Base-by-base conservation (phyloP, 192 early-diverging fungal genomes). In the Ambispora gerdemannii region DNA sequence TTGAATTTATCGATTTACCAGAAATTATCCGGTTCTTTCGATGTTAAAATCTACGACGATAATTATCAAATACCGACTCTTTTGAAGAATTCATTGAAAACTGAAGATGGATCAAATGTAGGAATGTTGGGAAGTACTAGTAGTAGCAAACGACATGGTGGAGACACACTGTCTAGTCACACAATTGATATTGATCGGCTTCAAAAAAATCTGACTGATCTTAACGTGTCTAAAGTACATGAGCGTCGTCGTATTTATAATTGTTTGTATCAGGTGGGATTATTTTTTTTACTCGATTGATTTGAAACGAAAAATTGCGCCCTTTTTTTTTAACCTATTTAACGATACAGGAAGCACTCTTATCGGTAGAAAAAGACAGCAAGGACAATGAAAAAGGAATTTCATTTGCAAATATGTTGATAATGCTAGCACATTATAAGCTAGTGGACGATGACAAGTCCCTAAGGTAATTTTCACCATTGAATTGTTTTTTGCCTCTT, bases 371-470 rank as follows among this genome's bases (percentile, higher is more conserved):
- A 63, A 72, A 22, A 35, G 59, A 60, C 60, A 25, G 20, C 17
- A 27, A 22, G 32, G 70, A 34, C 10, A 72, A 72, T 19, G 70
- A 63, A 34, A 72, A 63, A 8, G 76, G 76, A 6, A 72, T 81
- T 4, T 78, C 76, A 31, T 86, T 84, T 61, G 79, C 78, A 28
- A 80, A 81, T 38, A 84, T 86, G 85, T 72, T 86, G 35, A 71
- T 78, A 47, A 81, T 81, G 68, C 59, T 86, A 49, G 85, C 83
- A 13, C 81, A 86, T 55, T 76, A 79, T 75, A 84, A 84, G 64
- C 56, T 86, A 25, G 80, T 83, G 55, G 76, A 81, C 59, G 80
- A 82, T 49, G 85, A 86, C n/a, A 72, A 83, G 55, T 78, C 80
- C 3, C 72, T 86, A 31, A 25, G 77, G 80, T 81, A 76, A 76